Conservation (phyloP, 768 basidiomycete species). For the Coprinopsis sp. region DNA sequence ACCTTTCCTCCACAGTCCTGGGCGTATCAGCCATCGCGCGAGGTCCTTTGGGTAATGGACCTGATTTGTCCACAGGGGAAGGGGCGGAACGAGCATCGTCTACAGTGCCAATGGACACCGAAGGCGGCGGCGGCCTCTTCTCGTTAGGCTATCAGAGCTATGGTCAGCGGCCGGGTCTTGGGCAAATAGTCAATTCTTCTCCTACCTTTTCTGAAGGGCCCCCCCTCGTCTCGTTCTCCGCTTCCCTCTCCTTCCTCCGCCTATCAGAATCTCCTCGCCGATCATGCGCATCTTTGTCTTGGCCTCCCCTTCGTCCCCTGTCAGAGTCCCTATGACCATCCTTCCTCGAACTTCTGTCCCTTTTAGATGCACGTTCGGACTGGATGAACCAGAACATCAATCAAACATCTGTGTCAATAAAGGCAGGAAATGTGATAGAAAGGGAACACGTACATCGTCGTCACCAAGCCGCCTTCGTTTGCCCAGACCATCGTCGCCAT, state of each 20-base stretch:
- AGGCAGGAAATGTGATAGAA: conserved; percentile 3
- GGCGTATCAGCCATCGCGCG: too few relatives aligned
- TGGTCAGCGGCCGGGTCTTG: too few relatives aligned
- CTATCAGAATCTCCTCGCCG: conserved; percentile 55
- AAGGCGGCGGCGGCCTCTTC: too few relatives aligned
- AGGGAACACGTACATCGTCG: conserved; percentile 57
- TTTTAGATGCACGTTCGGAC: conserved; percentile 73
- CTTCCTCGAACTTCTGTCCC: conserved; percentile 77
- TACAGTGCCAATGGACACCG: too few relatives aligned
- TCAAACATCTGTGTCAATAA: conserved; percentile 12
- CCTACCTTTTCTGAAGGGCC: conserved; percentile 61
- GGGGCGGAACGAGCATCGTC: too few relatives aligned
- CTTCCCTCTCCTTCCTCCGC: conserved; percentile 63
- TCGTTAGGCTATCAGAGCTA: too few relatives aligned
- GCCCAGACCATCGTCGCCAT: conserved; percentile 61
- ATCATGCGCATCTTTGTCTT: conserved; percentile 61
- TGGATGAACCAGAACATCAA: conserved; percentile 21
- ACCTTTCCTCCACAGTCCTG: too few relatives aligned
- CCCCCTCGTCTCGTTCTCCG: conserved; percentile 36
- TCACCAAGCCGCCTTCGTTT: conserved; percentile 67
- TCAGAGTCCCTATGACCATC: conserved; percentile 76
- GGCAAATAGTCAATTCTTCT: too few relatives aligned
- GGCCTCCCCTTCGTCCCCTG: conserved; percentile 58
- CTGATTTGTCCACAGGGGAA: too few relatives aligned
- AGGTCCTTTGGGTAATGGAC: too few relatives aligned